Evolutionary conservation across 768 basidiomycete species (phyloP).

Genomic region (Suillus variegatus): DNA sequence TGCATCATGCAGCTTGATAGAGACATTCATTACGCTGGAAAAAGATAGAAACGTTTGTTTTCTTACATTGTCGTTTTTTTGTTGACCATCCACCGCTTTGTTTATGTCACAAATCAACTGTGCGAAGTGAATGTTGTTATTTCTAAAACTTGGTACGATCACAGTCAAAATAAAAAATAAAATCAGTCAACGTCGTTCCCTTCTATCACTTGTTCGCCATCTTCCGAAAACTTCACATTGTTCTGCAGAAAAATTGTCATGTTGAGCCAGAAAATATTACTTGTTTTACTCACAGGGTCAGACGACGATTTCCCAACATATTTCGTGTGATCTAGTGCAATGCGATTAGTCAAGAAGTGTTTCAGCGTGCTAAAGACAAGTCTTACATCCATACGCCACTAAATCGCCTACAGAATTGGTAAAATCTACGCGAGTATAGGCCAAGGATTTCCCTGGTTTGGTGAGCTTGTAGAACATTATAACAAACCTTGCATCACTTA

Average conservation of each 20-base stretch:
- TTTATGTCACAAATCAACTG: neutral
- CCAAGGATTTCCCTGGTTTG: conserved; percentile 67
- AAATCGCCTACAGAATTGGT: conserved; percentile 61
- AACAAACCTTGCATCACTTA: conserved; percentile 20
- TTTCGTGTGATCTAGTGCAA: conserved; percentile 73
- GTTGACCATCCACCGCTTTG: neutral
- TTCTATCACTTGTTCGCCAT: conserved; percentile 71
- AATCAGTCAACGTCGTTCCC: conserved; percentile 51
- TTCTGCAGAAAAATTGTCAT: conserved; percentile 41
- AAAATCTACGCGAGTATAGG: conserved; percentile 83
- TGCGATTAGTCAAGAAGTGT: conserved; percentile 8
- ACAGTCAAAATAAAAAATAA: neutral
- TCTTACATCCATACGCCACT: conserved; percentile 81
- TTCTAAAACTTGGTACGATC: neutral
- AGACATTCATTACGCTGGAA: neutral
- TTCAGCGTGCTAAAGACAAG: neutral
- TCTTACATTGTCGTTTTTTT: neutral
- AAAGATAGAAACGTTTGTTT: neutral
- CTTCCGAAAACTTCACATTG: conserved; percentile 77
- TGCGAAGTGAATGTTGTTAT: neutral
- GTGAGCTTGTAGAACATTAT: neutral
- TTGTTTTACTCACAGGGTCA: conserved; percentile 35
- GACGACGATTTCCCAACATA: conserved; percentile 71
- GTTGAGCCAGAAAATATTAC: neutral
- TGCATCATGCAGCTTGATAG: neutral